These are phyloP conservation scores for Tricholomella constricta DNA, from an alignment of 768 basidiomycete species.

Conservation along the genomic window DNA sequence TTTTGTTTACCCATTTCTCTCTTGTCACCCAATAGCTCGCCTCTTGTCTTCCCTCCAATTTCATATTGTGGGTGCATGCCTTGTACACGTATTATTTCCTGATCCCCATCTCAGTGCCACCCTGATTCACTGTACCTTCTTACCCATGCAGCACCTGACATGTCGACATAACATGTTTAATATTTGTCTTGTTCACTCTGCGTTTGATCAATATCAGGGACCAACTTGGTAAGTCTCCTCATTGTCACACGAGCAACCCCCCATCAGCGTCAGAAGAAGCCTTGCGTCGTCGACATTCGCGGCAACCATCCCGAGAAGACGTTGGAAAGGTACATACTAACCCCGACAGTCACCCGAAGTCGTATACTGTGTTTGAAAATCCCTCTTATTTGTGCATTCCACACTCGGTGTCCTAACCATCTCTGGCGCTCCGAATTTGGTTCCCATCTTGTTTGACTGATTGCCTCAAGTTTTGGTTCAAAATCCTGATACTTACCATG, in stretches of 20 bases:
- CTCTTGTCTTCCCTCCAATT: neutral
- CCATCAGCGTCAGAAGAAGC: no score
- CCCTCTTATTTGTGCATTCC: no score
- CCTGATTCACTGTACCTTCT: neutral
- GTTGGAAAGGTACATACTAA: no score
- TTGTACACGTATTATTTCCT: neutral
- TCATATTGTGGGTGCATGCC: neutral
- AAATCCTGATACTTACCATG: neutral
- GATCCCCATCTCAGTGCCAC: neutral
- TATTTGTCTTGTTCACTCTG: neutral
- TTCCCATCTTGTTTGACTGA: no score
- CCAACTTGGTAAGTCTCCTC: neutral
- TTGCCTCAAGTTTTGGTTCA: neutral
- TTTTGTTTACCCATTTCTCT: neutral
- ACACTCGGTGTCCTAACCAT: no score
- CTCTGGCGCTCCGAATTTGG: neutral
- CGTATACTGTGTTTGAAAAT: no score
- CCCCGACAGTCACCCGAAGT: no score
- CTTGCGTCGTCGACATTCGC: no score
- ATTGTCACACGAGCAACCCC: constrained; percentile 1
- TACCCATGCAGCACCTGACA: neutral
- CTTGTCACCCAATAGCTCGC: constrained; percentile 2
- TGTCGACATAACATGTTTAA: neutral
- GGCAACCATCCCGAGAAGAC: no score
- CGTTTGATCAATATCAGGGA: constrained; percentile 7